Evolutionary conservation across 129 eudicot species (phyloP), one percentile per base, ranked within the genome.

Genomic region (Lactuca saligna): DNA sequence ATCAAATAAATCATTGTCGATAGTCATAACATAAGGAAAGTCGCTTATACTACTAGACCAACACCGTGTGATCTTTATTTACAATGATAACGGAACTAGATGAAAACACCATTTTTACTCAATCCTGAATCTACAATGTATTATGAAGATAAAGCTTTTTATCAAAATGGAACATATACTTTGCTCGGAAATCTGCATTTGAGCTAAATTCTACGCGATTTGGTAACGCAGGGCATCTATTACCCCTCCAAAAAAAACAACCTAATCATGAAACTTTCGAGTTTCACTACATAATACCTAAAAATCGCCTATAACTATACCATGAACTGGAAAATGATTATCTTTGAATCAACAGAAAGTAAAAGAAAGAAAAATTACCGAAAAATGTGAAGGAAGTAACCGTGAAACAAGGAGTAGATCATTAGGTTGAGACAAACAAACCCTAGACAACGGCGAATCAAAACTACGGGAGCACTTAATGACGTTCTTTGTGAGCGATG

Each of bases 401-500:
- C 69, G 80, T 4, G 75, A 75, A 37, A 55, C 17, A 51, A 31
- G 73, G 54, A 51, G 46, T 8, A 17, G 59, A 16, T 57, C 58
- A 59, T 65, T 72, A 34, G 63, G 58, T 78, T 54, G 20, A 74
- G 79, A 54, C 5, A 68, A 64, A 15, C 33, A 49, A 72, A 66
- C 51, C 78, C 78, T 78, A 46, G 63, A 74, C 3, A 54, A 49
- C 32, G 63, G 6, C 35, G 25, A 73, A 79, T 68, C 63, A 29
- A 69, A 54, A 74, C 17, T 35, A 44, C 17, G 65, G 63, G 81
- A 11, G 54, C 25, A 46, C 0, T 44, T 34, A 62, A 75, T 13
- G 20, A 73, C 38, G 39, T 42, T 68, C 37, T 56, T 79, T n/a
- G 81, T 17, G 49, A 67, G 72, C 14, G 12, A 75, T 63, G 74